Base-by-base conservation (phyloP, 2,329 filamentous ascomycete species). In the Coniochaeta sp. region DNA sequence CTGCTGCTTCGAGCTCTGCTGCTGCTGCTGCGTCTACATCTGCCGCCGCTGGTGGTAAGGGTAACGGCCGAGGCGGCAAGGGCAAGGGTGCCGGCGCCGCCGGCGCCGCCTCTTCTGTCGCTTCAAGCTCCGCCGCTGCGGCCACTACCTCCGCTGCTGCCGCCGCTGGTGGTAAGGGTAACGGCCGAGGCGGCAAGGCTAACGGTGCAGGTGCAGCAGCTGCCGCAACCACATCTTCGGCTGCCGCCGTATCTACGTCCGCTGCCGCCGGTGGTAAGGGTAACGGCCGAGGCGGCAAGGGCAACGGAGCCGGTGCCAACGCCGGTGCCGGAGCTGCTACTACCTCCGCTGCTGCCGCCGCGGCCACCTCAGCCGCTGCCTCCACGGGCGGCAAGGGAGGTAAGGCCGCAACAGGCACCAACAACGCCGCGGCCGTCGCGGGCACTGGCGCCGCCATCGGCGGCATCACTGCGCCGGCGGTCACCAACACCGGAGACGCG, bases 381-480 rank as follows among this genome's bases (percentile, higher is more conserved):
- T 12, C 42, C 24, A 26, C 42, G 3, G 47, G 47, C 16, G 32
- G 50, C 24, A 55, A 59, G 47, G 47, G 47, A 26, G 62, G 61
- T 47, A 55, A 64, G 3, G 60, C 57, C 57, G 50, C 55, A 30
- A 26, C 58, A 42, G 59, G 50, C 26, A 60, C 55, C 32, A 59
- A 40, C 61, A 55, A 34, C 47, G 50, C 26, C 22, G 61, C 56
- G 38, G 55, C 40, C 10, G 28, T 2, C n/a, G 52, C 60, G 4
- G n/a, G 19, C 30, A 34, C 59, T 34, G 62, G n/a, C 9, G 58
- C 50, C 55, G 61, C 40, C 14, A 60, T 87, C 61, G 82, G 77
- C 54, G 83, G 81, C 56, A 73, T 81, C 58, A 73, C 75, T 14
- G 80, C 82, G 3, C 83, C 84, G 9, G 72, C 74, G 12, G 78